Evolutionary conservation across 1,284 basidiomycete species (phyloP).

Genomic region (Hymenochaete sp.): DNA sequence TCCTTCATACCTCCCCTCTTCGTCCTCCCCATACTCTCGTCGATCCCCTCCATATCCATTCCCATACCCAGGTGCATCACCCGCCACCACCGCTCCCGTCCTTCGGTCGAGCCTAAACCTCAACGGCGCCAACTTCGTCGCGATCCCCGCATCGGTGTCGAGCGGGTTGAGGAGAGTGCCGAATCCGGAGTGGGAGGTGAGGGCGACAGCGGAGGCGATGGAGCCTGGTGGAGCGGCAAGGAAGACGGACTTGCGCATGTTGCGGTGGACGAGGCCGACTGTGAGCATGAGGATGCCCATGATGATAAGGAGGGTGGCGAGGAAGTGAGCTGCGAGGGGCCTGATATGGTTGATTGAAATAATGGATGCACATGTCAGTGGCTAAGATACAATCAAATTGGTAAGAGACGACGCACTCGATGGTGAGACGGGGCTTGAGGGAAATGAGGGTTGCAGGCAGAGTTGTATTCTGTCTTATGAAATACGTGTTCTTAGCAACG

Average conservation of each 20-base stretch:
- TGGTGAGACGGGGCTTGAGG: slow-evolving; percentile 38
- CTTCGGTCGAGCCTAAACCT: slow-evolving; percentile 48
- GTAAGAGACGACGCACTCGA: slow-evolving; percentile 39
- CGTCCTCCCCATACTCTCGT: neutral
- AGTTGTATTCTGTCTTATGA: slow-evolving; percentile 31
- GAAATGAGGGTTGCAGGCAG: slow-evolving; percentile 33
- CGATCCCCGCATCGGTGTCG: slow-evolving; percentile 38
- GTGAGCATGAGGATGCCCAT: slow-evolving; percentile 38
- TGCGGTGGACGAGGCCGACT: slow-evolving; percentile 39
- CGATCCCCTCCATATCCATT: too few species aligned
- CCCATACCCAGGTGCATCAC: slow-evolving; percentile 26
- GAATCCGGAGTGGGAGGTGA: slow-evolving; percentile 54
- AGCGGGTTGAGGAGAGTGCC: slow-evolving; percentile 53
- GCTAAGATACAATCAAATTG: neutral
- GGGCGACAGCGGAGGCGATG: slow-evolving; percentile 44
- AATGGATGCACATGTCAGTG: too few species aligned
- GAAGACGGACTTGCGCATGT: slow-evolving; percentile 40
- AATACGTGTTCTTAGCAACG: slow-evolving; percentile 48
- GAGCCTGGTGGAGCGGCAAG: slow-evolving; percentile 50
- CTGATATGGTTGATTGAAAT: too few species aligned
- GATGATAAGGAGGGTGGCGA: slow-evolving; percentile 39
- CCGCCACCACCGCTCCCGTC: slow-evolving; percentile 55
- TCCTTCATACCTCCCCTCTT: neutral
- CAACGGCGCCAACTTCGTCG: slow-evolving; percentile 41
- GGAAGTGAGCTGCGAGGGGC: slow-evolving; percentile 38